Conservation (phyloP, 2,329 filamentous ascomycete genomes). For the Teratosphaeria viscida region DNA sequence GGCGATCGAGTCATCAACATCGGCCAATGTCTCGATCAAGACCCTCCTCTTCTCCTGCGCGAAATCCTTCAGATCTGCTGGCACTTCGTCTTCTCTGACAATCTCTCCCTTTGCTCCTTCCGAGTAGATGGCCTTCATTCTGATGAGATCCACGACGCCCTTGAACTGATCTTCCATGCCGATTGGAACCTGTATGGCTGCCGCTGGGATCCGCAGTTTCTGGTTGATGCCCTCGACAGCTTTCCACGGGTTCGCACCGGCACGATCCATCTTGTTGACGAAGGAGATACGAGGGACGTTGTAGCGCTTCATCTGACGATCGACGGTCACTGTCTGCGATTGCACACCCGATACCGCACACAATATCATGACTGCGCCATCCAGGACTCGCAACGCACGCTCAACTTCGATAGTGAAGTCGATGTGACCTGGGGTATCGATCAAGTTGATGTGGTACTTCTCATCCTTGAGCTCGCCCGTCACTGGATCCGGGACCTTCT, state of each 20-base stretch:
- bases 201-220: slow-evolving; percentile 86
- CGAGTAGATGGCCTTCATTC: slow-evolving; percentile 89
- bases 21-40: slow-evolving; percentile 87
- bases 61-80: slow-evolving; percentile 64
- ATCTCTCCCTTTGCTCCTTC: slow-evolving; percentile 70
- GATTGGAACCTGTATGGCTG: slow-evolving; percentile 89
- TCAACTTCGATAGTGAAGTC: slow-evolving; percentile 99
- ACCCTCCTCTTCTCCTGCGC: slow-evolving; percentile 72
- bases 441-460: slow-evolving; percentile 95
- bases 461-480: slow-evolving; percentile 67
- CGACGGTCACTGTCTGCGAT: slow-evolving; percentile 94
- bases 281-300: slow-evolving; percentile 93
- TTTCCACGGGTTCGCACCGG: slow-evolving; percentile 97
- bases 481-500: slow-evolving; percentile 43
- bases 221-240: slow-evolving; percentile 94
- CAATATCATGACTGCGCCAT: slow-evolving; percentile 96
- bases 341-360: slow-evolving; percentile 96
- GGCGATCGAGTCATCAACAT: slow-evolving; percentile 96
- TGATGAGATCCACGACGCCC: slow-evolving; percentile 83
- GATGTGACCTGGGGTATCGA: slow-evolving; percentile 96
- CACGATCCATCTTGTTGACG: slow-evolving; percentile 99
- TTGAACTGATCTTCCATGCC: slow-evolving; percentile 84
- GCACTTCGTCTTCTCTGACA: slow-evolving; percentile 70
- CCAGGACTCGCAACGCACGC: slow-evolving; percentile 82
- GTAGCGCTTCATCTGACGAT: slow-evolving; percentile 97